Evolutionary conservation across 1,284 basidiomycete genomes (phyloP), one percentile per base, ranked within the genome.

Genomic region (Microbotryum intermedium): DNA sequence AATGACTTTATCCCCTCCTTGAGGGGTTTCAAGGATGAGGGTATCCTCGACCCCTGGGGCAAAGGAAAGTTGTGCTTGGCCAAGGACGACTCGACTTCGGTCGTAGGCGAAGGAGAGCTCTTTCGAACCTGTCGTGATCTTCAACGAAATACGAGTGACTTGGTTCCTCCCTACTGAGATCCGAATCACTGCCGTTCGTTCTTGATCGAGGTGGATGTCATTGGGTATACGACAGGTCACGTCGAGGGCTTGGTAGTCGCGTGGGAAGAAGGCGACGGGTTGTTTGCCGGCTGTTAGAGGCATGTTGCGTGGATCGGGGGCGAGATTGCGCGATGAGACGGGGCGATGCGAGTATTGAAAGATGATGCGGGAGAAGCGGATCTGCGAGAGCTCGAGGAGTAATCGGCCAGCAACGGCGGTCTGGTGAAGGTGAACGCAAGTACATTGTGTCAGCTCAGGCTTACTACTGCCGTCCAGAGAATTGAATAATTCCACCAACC

Each of bases 131-230:
- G 80, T 77, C 16, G 77, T 74, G 20, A 88, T 73, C 52, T 77
- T 81, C 48, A 90, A 65, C 20, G 74, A 78, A 13, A 81, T 79
- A 55, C 76, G 78, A 10, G 75, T 73, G 25, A 88, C 68, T 23
- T 79, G 72, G 69, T 88, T 89, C 46, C 85, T 79, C 10, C 88
- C 86, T 8, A 83, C 81, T 18, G 77, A 80, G 18, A 90, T 60
- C 4, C 76, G 74, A 29, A 88, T 73, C 55, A 82, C 75, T 10
- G 87, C 73, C 28, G 74, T 77, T 18, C 84, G 76, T 8, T 79
- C 75, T 59, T 78, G 77, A 42, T 86, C 86, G 29, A 90, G 80
- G 70, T 84, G 81, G 61, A 87, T 88, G 34, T 55, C 39, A 61
- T 51, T 13, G 49, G 56, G 20, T 49, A 50, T 50, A 51, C 62